Evolutionary conservation across 148 eudicot genomes (phyloP), one percentile per base, ranked within the genome.

Genomic region (Fallopia convolvulus): DNA sequence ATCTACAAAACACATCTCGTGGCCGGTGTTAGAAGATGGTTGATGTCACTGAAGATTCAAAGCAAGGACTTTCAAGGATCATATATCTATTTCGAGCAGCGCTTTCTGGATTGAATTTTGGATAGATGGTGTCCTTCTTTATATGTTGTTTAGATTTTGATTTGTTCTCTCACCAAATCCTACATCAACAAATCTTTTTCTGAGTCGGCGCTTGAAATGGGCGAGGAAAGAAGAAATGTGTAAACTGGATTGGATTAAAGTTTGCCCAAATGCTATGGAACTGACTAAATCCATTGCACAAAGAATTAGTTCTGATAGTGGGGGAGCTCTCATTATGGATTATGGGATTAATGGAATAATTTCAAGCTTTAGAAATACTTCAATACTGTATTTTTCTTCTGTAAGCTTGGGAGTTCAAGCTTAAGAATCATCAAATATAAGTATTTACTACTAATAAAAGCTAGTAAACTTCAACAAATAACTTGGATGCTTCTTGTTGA

Each of bases 21-120:
- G 99, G 99, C 81, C 92, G 97, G 97, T 85, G 89, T 79, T 97
- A 95, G 89, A 95, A 95, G 81, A 92, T 95, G 99, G 76, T 95
- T 78, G 97, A 95, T 80, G 92, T 95, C 77, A 84, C 85, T 70
- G 99, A 95, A 75, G 89, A 88, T 77, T 90, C 97, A 79, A 42
- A 74, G 97, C 92, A 94, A 80, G 89, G 23, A 78, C 74, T 44
- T 44, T 46, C 52, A 72, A 72, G 53, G 9, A 72, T 8, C 26
- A 32, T 18, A 26, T n/a, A n/a, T n/a, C n/a, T 68, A 20, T 33
- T 15, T 68, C 20, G 3, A 42, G 44, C 17, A 33, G 72, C 36
- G 72, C 44, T 68, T 36, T 39, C 44, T 68, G 9, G 44, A 36
- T 66, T 32, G 44, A 66, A 3, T 14, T 66, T 66, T 72, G 5